Base-by-base conservation (phyloP, 352 stramenopile species). In the Paralagenidium karlingii region DNA sequence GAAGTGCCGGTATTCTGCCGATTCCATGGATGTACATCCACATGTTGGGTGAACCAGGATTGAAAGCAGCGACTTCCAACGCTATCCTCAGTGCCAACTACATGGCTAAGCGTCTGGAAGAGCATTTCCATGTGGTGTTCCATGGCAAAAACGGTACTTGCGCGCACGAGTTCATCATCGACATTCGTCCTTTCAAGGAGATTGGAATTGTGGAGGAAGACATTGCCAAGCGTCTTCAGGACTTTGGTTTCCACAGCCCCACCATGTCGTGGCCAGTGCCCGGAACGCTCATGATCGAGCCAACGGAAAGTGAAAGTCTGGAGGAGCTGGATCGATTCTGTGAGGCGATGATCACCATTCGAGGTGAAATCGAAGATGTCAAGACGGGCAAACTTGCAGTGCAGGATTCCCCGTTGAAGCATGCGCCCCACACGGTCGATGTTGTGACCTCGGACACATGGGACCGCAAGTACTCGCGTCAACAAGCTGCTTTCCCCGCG, bases 11-110 rank as follows among this genome's bases (percentile, higher is more conserved):
- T 34, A 99, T 99, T 51, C 70, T 99, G 21, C 95, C 95, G 19
- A 99, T 99, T 60, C 96, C 94, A 7, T 99, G 94, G 92, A 99
- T 98, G 94, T 99, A 99, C 70, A 98, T 99, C 52, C 96, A 98
- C 66, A 99, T 99, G 94, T 74, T 98, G 25, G 96, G 96, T 41
- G 82, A 96, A 49, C 63, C 88, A 19, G 95, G 95, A 13, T 58
- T 99, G 6, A 96, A 96, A 56, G 75, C 89, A 43, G 83, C 92
- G 7, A 97, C 90, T 31, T 73, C 69, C 30, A 71, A 90, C 41
- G 96, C 96, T 21, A 99, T 99, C 68, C 65, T 99, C 44, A 99
- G 99, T 64, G 96, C 96, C 16, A 99, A 99, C 68, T 99, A 99
- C 89, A 98, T 99, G 88, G 92, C 95, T 15, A 92, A 89, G 51